A percentile compares a stretch with the other conserved stretches of the same genome.
These are phyloP conservation scores for Articulospora tetracladia DNA, from an alignment of 495 filamentous ascomycete genomes.

Conservation along the genomic window DNA sequence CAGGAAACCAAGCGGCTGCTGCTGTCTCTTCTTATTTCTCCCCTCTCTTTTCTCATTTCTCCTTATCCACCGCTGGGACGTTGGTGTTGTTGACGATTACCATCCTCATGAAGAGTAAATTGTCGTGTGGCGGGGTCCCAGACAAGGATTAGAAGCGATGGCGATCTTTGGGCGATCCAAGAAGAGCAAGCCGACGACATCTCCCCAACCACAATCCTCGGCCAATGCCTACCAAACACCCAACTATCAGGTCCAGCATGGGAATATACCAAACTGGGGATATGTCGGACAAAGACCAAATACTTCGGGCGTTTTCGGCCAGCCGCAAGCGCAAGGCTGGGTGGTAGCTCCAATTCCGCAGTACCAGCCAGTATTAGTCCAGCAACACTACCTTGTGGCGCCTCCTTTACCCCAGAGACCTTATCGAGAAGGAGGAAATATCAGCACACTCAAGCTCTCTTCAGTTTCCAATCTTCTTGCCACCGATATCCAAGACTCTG, in stretches of 20 bases:
- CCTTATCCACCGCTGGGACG: not conserved
- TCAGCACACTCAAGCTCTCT: conserved; percentile 16
- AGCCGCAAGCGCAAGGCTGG: conserved; percentile 25
- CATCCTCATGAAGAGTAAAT: not conserved
- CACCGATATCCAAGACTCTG: conserved; percentile 22
- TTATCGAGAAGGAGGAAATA: conserved; percentile 1
- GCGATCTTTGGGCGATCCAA: conserved; percentile 42
- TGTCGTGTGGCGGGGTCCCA: not conserved
- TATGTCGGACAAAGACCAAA: conserved; percentile 11
- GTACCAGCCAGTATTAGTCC: conserved; percentile 16
- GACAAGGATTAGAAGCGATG: conserved; percentile 27
- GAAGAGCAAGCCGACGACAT: conserved; percentile 30
- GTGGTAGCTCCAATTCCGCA: conserved; percentile 16
- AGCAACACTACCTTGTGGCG: conserved; percentile 6
- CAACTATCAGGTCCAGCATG: conserved; percentile 18
- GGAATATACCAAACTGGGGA: conserved; percentile 14
- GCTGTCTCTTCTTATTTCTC: not conserved
- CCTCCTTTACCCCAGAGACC: conserved; percentile 13
- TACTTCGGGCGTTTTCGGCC: conserved; percentile 5
- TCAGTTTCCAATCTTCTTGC: conserved; percentile 34
- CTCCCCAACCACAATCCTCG: conserved; percentile 15
- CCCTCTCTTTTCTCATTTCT: not conserved
- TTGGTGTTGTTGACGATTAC: not conserved
- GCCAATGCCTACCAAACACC: conserved; percentile 18
- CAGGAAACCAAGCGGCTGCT: conserved; percentile 5